phyloP scores from a whole-genome alignment of 2,329 filamentous ascomycete genomes.

The Fusarium sp. region DNA sequence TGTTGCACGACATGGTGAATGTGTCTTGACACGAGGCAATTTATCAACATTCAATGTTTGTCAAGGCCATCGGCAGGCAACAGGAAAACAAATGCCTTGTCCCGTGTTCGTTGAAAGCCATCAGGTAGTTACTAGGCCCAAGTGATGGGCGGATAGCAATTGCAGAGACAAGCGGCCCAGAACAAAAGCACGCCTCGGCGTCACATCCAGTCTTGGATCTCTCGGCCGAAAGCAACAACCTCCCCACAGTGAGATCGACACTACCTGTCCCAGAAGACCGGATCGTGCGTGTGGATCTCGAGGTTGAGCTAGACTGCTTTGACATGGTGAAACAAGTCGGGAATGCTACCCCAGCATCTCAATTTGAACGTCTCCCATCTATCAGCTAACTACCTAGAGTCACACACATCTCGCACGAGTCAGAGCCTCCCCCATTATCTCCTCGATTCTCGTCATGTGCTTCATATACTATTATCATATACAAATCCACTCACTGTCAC shows the following conservation, averaged over 20 bases:
- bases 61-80: not conserved
- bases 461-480: slow-evolving; percentile 8
- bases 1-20: not conserved
- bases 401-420: not conserved
- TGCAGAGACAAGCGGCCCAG: not conserved
- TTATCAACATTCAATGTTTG: not conserved
- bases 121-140: not conserved
- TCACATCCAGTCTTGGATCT: not conserved
- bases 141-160: not conserved
- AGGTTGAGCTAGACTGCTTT: not conserved
- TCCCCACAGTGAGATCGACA: not conserved
- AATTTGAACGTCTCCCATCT: slow-evolving; percentile 3
- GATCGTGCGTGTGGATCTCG: not conserved
- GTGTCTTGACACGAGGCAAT: not conserved
- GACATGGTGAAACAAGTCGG: not conserved
- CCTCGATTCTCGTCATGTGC: not conserved
- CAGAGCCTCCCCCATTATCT: not conserved
- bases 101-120: not conserved
- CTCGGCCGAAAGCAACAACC: not conserved
- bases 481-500: not conserved
- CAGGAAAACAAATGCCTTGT: not conserved
- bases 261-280: not conserved
- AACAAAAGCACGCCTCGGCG: not conserved
- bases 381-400: not conserved
- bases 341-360: not conserved